Base-by-base conservation (phyloP, 169 alveolate species). In the Plasmodium inui region DNA sequence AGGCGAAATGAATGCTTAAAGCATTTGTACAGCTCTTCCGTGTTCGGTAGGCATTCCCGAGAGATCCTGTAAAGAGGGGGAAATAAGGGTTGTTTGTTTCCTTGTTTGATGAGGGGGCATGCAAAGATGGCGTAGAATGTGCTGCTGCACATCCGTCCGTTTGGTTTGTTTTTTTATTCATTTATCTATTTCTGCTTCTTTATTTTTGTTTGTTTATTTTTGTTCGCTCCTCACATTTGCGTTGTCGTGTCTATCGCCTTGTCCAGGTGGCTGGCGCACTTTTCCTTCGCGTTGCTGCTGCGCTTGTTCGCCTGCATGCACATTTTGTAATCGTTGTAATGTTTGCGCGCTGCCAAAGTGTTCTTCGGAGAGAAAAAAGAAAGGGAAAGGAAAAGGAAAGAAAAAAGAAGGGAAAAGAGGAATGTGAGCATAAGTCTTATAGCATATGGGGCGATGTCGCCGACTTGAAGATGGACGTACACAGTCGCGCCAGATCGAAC, bases 1-100 rank as follows among this genome's bases (percentile, higher is more conserved):
- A 85, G 44, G 17, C 93, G 93, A 85, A 85, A 85, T 8, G 93
- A 85, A 34, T 85, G 93, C 41, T 85, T 85, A 50, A 85, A 85
- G 57, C 93, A 85, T 53, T 85, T 85, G 57, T 85, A 76, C 53
- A 85, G 28, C 61, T 85, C 84, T 53, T 85, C 93, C 19, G 93
- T 85, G 74, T 85, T 72, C 0, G 93, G 53, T 28, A 85, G 14
- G 41, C 93, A 85, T 46, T 85, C 93, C 41, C 93, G 78, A 10
- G 93, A 85, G 57, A 85, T 85, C 78, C 93, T 85, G 67, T 41
- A 17, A 82, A 10, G 19, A 82, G 39, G 67, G n/a, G 30, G 76
- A 14, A 30, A 81, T 26, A 10, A 39, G 8, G n/a, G n/a, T n/a
- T n/a, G n/a, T n/a, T n/a, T n/a, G n/a, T n/a, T 4, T 7, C 14